Conservation (phyloP, 2,329 filamentous ascomycete genomes). For the Fusarium camptoceras region DNA sequence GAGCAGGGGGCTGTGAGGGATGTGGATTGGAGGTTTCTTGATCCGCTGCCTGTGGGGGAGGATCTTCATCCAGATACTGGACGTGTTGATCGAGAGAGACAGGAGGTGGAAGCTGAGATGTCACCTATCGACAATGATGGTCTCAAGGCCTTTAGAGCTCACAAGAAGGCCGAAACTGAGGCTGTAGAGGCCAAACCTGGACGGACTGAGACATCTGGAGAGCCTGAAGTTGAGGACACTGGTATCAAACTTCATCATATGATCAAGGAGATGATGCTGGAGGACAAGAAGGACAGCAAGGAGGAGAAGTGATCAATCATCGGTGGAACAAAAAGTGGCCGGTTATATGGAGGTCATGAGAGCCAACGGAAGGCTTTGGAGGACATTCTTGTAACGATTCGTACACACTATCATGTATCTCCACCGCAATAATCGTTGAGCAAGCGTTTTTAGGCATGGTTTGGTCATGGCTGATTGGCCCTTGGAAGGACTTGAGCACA, state of each 20-base stretch:
- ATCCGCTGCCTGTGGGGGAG: neutral
- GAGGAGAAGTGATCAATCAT: neutral
- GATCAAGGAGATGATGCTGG: neutral
- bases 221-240: neutral
- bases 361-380: rapidly evolving
- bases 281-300: neutral
- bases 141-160: neutral
- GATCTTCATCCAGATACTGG: neutral
- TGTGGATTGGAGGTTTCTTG: conserved; percentile 18
- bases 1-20: neutral
- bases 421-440: neutral
- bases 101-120: neutral
- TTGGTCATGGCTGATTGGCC: neutral
- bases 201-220: neutral
- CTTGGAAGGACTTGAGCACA: neutral
- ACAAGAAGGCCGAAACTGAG: neutral
- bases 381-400: neutral
- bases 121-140: neutral
- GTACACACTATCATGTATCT: neutral
- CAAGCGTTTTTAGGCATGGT: neutral
- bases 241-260: neutral
- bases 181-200: no score
- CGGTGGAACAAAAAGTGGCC: rapidly evolving
- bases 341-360: no score
- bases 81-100: no score